Evolutionary conservation across 2,329 filamentous ascomycete species (phyloP).

Genomic region (Monosporascus sp.): DNA sequence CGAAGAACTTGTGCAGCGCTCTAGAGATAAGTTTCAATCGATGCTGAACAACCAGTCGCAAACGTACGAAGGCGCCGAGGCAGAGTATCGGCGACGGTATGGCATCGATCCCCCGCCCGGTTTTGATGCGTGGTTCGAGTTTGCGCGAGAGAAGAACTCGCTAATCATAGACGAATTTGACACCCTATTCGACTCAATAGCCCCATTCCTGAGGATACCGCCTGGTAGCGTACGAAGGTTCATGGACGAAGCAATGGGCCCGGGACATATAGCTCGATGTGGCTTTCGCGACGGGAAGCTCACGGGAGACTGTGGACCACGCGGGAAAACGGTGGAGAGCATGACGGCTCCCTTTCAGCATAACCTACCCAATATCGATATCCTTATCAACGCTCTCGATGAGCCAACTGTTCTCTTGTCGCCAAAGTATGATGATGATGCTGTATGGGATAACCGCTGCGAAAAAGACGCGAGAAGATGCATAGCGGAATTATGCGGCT

Average conservation of each 20-base stretch:
- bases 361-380: conserved; percentile 31
- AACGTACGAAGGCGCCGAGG: conserved; percentile 27
- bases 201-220: conserved; percentile 35
- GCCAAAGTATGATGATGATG: background rate
- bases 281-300: background rate
- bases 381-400: conserved; percentile 44
- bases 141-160: conserved; percentile 33
- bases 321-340: background rate
- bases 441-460: conserved; percentile 21
- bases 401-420: conserved; percentile 39
- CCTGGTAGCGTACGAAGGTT: conserved; percentile 26
- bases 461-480: background rate
- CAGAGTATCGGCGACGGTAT: conserved; percentile 41
- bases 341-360: background rate
- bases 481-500: conserved; percentile 27
- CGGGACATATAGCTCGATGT: background rate
- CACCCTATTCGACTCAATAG: conserved; percentile 32
- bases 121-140: conserved; percentile 42
- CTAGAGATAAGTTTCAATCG: conserved; percentile 24
- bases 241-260: conserved; percentile 15
- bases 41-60: conserved; percentile 33
- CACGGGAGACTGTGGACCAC: background rate
- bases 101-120: conserved; percentile 37
- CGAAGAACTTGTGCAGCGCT: conserved; percentile 24
- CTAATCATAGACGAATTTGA: conserved; percentile 48